Evolutionary conservation across 2,329 filamentous ascomycete species (phyloP), one percentile per base, ranked within the genome.

Genomic region (Apiospora arundinis): DNA sequence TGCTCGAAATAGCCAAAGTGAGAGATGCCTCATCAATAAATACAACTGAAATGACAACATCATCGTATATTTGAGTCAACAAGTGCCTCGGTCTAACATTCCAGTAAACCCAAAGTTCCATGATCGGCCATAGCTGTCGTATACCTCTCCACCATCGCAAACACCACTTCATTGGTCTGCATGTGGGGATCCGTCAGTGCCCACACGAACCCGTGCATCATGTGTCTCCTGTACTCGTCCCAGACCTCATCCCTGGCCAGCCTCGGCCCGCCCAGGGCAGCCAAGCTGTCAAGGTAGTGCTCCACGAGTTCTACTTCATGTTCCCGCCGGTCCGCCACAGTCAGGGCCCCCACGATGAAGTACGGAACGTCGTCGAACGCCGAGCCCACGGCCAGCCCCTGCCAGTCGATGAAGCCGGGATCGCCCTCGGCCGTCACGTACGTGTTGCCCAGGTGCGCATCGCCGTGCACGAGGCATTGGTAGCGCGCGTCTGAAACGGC

Each of bases 341-440:
- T 73, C n/a, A 81, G 69, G n/a, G 75, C 72, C 9, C 76, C 76
- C 1, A 72, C 74, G 18, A 80, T 68, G 46, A 80, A 78, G 72
- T 81, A 81, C 12, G 75, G 72, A 9, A 81, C 72, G 68, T 82
- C 79, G 71, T 81, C 78, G 71, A 82, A 79, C 23, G 73, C 73
- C 14, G 77, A 78, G 63, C 78, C 79, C 65, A 77, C 71, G 56
- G 78, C 75, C 23, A 78, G 72, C 16, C 71, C 74, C 73, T 81
- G 79, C 77, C 78, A 81, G 72, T 82, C 79, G 25, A 81, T 73
- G 72, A 82, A 81, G 4, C 75, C 73, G 9, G 75, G 75, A 40
- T 70, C 69, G 16, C 73, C 75, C 6, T 73, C 73, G 11, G 72
- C 72, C 14, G 71, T 56, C 42, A 79, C 42, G 69, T 74, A 79